Percentiles rank a stretch among this genome's conserved stretches.
Conservation (phyloP, 495 filamentous ascomycete genomes). For the Elasticomyces elasticus region DNA sequence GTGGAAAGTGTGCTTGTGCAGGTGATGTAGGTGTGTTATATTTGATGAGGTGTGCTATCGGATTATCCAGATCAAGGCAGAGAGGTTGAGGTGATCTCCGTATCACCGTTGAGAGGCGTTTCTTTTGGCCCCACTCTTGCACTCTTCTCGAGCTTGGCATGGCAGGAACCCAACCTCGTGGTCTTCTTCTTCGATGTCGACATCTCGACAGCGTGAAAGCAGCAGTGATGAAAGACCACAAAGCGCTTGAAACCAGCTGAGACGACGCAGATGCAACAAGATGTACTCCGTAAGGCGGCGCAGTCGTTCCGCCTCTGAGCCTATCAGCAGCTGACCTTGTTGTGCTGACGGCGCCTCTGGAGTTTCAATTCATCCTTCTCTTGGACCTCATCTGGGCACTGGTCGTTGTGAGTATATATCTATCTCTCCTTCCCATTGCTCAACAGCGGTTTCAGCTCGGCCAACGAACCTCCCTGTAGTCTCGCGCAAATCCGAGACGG, state of each 20-base stretch:
- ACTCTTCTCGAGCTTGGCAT: too few relatives aligned
- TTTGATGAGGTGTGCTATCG: background rate
- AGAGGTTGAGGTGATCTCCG: background rate
- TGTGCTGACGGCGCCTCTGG: background rate
- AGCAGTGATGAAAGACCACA: background rate
- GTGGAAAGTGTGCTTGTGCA: background rate
- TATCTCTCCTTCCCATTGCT: background rate
- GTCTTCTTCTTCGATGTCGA: too few relatives aligned
- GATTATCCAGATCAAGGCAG: background rate
- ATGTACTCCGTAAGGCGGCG: too few relatives aligned
- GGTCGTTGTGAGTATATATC: background rate
- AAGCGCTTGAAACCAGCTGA: background rate
- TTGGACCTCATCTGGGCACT: background rate
- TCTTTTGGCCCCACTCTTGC: too few relatives aligned
- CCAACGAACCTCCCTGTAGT: background rate
- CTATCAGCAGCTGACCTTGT: background rate
- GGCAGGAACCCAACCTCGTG: too few relatives aligned
- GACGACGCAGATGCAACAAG: background rate
- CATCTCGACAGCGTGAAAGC: too few relatives aligned
- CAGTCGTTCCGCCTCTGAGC: background rate
- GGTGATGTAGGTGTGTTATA: background rate
- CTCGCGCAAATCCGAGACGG: background rate
- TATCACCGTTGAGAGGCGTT: background rate
- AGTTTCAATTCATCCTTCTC: background rate
- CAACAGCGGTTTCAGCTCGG: background rate